Percentiles rank a stretch among this genome's conserved stretches.
These are phyloP conservation scores for Termitomyces sp. DNA, from an alignment of 768 basidiomycete species.

Conservation along the genomic window DNA sequence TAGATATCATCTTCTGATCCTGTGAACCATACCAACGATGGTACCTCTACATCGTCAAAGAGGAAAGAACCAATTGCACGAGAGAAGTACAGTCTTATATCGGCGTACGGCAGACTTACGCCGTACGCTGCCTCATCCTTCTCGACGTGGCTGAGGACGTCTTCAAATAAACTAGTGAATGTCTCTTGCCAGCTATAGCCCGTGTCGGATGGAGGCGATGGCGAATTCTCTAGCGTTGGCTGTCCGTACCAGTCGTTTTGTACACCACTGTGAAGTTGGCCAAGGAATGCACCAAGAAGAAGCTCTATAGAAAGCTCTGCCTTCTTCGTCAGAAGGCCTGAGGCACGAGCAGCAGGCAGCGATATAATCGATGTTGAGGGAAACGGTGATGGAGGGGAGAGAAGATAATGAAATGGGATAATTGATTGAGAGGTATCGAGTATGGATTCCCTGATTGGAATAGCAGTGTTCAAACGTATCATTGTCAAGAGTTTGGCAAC, in stretches of 20 bases:
- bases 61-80: conserved; percentile 74
- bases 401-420: conserved; percentile 49
- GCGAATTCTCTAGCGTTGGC: conserved; percentile 25
- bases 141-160: conserved; percentile 44
- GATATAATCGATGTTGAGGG: conserved; percentile 32
- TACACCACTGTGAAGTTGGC: conserved; percentile 58
- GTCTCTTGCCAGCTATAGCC: conserved; percentile 76
- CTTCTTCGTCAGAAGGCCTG: conserved; percentile 29
- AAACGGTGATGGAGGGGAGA: conserved; percentile 40
- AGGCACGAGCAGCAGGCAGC: conserved; percentile 34
- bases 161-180: conserved; percentile 59
- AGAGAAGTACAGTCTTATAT: conserved; percentile 49
- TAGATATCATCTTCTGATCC: conserved; percentile 57
- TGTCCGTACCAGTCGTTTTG: conserved; percentile 77
- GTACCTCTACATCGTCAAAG: conserved; percentile 75
- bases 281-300: conserved; percentile 57
- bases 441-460: conserved; percentile 47
- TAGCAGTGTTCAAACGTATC: conserved; percentile 40
- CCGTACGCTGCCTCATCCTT: conserved; percentile 14
- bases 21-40: conserved; percentile 63
- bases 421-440: conserved; percentile 44
- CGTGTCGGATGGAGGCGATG: conserved; percentile 27
- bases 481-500: conserved; percentile 36
- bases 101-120: conserved; percentile 32
- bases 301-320: conserved; percentile 50